Evolutionary conservation across 257 asterid genomes (phyloP), one percentile per base, ranked within the genome.

Genomic region (Penstemon eatonii): DNA sequence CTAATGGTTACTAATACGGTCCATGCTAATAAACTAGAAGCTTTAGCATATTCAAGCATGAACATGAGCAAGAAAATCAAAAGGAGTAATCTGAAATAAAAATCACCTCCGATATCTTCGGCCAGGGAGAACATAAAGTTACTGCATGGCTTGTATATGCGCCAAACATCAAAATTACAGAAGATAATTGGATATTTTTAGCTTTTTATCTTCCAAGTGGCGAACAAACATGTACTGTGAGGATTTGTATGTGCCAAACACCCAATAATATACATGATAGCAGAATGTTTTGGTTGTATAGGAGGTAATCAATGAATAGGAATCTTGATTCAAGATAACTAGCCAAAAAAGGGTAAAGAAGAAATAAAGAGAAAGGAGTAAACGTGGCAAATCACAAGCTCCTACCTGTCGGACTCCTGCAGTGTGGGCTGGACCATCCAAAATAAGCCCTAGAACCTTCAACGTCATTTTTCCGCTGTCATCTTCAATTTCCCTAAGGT

Each of bases 391-490:
- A 64, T n/a, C 65, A 45, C 44, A 63, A 67, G 69, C 72, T 41
- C 69, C n/a, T 78, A 93, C 97, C 95, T 93, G 99, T 72, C 91
- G 85, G 56, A 93, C 89, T 59, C 99, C 99, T 41, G 97, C 96
- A 76, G 72, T 63, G 69, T 89, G 82, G 60, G 97, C 99, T 6
- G 99, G 97, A 68, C 99, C 96, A 81, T 90, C 96, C 87, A 91
- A 81, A 75, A 93, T 86, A 72, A 93, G 88, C 57, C 99, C 99
- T 60, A 90, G 82, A 75, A 93, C 96, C 86, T 85, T 93, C 84
- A 93, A 67, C 80, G 82, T 90, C 73, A 76, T 71, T 73, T 66
- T 82, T 78, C 95, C 96, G 52, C 73, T 73, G 60, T 78, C 95
- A 86, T 88, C 91, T 63, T 96, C 96, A 63, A 90, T 82, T 82